These are phyloP conservation scores for Vicia villosa DNA, from an alignment of 306 rosid genomes.

Conservation along the genomic window DNA sequence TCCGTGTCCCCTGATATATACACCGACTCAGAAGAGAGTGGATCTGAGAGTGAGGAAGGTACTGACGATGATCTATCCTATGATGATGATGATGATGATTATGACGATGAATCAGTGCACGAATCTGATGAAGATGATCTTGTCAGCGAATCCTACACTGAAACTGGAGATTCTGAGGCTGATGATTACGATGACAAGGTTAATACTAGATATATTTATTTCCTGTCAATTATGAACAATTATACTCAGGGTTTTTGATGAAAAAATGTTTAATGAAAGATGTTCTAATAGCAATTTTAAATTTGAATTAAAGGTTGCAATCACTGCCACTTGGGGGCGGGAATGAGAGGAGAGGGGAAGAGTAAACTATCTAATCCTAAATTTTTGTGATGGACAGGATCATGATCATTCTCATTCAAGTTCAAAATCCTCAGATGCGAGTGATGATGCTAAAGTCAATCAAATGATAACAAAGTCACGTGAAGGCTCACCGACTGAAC, in stretches of 20 bases:
- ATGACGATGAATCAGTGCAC: conserved; percentile 55
- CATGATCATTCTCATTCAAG: conserved; percentile 46
- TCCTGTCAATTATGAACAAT: conserved; percentile 26
- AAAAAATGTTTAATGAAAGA: not conserved
- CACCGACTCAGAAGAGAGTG: conserved; percentile 78
- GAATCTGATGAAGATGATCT: conserved; percentile 63
- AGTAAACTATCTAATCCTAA: no score
- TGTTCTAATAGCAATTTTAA: not conserved
- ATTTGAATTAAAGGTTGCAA: no score
- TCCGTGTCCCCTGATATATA: conserved; percentile 66
- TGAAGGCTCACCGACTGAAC: conserved; percentile 39
- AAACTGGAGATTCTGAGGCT: conserved; percentile 49
- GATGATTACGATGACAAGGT: conserved; percentile 57
- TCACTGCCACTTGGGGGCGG: no score
- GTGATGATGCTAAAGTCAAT: conserved; percentile 41
- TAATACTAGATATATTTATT: conserved; percentile 34
- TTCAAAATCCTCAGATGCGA: conserved; percentile 48
- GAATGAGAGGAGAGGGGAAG: no score
- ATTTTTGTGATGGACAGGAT: conserved; percentile 55
- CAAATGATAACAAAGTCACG: conserved; percentile 42
- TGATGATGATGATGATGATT: conserved; percentile 67
- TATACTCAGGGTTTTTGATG: conserved; percentile 24
- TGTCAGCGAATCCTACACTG: conserved; percentile 60
- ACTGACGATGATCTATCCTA: conserved; percentile 76
- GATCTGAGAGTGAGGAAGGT: conserved; percentile 75